Base-by-base conservation (phyloP, 495 filamentous ascomycete genomes). In the Lasiosphaeria miniovina region DNA sequence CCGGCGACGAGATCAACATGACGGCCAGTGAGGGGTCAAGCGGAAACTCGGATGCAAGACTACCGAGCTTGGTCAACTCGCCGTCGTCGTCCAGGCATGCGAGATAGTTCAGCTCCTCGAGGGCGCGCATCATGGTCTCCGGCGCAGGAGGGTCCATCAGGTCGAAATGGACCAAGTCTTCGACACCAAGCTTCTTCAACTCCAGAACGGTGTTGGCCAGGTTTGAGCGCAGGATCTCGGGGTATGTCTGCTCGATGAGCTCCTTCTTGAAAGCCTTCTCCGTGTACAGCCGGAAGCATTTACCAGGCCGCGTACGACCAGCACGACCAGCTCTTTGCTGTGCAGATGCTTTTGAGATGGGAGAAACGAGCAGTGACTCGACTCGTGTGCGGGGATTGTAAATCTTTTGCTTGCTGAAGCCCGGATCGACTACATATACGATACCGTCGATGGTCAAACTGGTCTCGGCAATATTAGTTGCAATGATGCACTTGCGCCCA, bases 331-430 rank as follows among this genome's bases (percentile, higher is more conserved):
- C 95, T 75, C 95, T 82, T 74, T 99, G 95, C 65, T 97, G 92
- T 0, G 95, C 95, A n/a, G 94, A 98, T 11, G 95, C 95, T 75
- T 96, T 96, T 36, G 93, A 97, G 55, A 98, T 98, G 4, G 95
- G 90, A 11, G 95, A 96, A 5, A 99, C 93, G 5, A 99, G 78
- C 2, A 99, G 79, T 0, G 95, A 98, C 73, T 99, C 95, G 45
- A 98, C 93, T 69, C 95, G 89, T 57, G 96, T 90, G 55, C 95
- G 87, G 32, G 95, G 93, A 69, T 98, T 96, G 82, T 98, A 99
- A 62, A 99, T 92, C 76, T 99, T 99, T 71, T 99, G 95, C 80
- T 99, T 99, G 72, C 90, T 96, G 77, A 99, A 99, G 24, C 95
- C 95, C 6, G 95, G 94, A 69, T 99, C 95, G 8, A 99, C 93